These are phyloP conservation scores for Osmozyma mogii DNA, from an alignment of 805 yeast species.

Conservation along the genomic window DNA sequence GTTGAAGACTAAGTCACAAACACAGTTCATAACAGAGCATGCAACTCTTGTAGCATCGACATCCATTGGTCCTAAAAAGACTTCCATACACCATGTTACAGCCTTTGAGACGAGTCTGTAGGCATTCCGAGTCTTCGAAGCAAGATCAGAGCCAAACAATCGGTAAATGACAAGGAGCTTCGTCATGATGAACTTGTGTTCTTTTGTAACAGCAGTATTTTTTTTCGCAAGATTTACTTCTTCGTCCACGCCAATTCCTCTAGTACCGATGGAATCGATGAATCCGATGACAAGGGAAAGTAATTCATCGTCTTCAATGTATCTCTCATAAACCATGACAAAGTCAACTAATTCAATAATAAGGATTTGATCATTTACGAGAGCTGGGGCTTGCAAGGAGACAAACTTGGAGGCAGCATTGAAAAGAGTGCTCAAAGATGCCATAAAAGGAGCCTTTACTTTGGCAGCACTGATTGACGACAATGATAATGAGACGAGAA, in stretches of 20 bases:
- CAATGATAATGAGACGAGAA: slow-evolving; percentile 38
- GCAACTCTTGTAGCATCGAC: slow-evolving; percentile 60
- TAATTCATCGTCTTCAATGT: slow-evolving; percentile 32
- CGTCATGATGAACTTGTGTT: slow-evolving; percentile 46
- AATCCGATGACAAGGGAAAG: slow-evolving; percentile 37
- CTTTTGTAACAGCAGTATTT: slow-evolving; percentile 33
- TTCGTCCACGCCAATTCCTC: slow-evolving; percentile 45
- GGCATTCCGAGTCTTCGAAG: slow-evolving; percentile 21
- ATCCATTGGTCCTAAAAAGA: slow-evolving; percentile 44
- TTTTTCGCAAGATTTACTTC: slow-evolving; percentile 15
- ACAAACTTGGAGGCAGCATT: slow-evolving; percentile 39
- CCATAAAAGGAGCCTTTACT: slow-evolving; percentile 20
- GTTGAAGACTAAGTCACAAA: slow-evolving; percentile 33
- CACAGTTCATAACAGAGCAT: slow-evolving; percentile 46
- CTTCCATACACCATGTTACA: slow-evolving; percentile 51
- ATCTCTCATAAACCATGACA: slow-evolving; percentile 37
- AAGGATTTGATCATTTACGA: slow-evolving; percentile 56
- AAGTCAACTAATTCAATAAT: slow-evolving; percentile 54
- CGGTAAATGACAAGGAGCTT: slow-evolving; percentile 58
- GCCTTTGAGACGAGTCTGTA: slow-evolving; percentile 34
- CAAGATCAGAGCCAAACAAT: slow-evolving; percentile 34
- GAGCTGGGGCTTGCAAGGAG: slow-evolving; percentile 35
- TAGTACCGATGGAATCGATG: slow-evolving; percentile 46
- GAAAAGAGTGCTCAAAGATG: slow-evolving; percentile 27
- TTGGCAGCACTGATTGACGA: slow-evolving; percentile 10